A percentile compares a stretch with the other conserved stretches of the same genome.
These are phyloP conservation scores for Cucurbita ficifolia DNA, from an alignment of 306 rosid genomes.

Conservation along the genomic window DNA sequence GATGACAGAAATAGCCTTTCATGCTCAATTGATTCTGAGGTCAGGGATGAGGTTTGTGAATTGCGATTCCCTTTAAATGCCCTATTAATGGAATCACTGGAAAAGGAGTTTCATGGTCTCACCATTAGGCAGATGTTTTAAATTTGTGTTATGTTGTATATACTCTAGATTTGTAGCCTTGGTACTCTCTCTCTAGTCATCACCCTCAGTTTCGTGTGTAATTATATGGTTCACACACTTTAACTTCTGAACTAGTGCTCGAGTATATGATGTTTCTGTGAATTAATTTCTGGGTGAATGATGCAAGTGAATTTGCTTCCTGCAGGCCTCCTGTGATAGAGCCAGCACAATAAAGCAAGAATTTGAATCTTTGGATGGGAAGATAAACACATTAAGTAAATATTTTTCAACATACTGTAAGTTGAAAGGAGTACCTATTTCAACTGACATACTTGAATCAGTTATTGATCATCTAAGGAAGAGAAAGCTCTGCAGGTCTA, in stretches of 20 bases:
- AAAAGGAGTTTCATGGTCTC: background rate
- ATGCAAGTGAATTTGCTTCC: background rate
- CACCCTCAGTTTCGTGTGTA: background rate
- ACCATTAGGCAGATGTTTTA: background rate
- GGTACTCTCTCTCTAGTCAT: background rate
- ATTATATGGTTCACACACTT: background rate
- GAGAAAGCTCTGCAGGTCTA: constrained; percentile 33
- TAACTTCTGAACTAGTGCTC: background rate
- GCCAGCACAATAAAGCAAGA: constrained; percentile 22
- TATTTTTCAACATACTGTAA: constrained; percentile 35
- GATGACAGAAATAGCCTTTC: constrained; percentile 19
- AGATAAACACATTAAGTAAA: constrained; percentile 38
- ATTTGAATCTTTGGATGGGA: constrained; percentile 30
- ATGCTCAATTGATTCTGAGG: constrained; percentile 19
- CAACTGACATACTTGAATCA: constrained; percentile 21
- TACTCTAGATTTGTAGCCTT: background rate
- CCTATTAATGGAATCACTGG: background rate
- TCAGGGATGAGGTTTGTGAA: constrained; percentile 35
- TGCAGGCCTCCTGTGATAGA: constrained; percentile 20
- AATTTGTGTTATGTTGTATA: background rate
- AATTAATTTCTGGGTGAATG: background rate
- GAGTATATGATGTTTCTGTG: background rate
- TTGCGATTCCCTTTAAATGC: background rate
- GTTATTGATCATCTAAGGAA: constrained; percentile 47
- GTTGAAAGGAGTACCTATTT: constrained; percentile 39